Conservation (phyloP, 148 eudicot genomes). For the Nepenthes mirabilis region DNA sequence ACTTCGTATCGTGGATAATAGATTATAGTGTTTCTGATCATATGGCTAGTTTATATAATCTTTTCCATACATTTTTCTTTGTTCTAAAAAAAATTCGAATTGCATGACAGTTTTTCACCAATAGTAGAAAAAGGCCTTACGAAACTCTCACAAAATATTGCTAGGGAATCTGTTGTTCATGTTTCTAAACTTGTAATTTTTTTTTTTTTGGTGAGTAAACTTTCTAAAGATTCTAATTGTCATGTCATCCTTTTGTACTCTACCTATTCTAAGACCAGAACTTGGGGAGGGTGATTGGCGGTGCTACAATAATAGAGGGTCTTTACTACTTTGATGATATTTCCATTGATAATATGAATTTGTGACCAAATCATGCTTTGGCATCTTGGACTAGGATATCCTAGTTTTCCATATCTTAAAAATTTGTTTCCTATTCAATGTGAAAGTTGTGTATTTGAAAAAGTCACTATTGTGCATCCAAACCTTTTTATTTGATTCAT, state of each 20-base stretch:
- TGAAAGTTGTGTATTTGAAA: neutral
- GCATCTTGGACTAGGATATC: neutral
- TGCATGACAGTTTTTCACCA: neutral
- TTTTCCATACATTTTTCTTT: neutral
- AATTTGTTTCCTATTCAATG: neutral
- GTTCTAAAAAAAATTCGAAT: neutral
- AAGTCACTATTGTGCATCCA: neutral
- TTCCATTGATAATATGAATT: neutral
- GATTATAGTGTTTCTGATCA: neutral
- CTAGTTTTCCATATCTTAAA: neutral
- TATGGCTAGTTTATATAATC: neutral
- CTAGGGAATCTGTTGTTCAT: neutral
- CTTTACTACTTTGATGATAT: slow-evolving; percentile 1
- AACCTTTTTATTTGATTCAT: slow-evolving; percentile 1
- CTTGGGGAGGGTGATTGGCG: slow-evolving; percentile 6
- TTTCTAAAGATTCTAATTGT: slow-evolving; percentile 3
- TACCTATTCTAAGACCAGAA: slow-evolving; percentile 4
- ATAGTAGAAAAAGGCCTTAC: neutral
- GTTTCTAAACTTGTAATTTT: neutral
- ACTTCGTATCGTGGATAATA: neutral
- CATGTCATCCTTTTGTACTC: neutral
- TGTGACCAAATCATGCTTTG: neutral
- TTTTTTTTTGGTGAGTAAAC: slow-evolving; percentile 1
- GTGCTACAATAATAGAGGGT: slow-evolving; percentile 5
- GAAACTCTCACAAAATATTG: neutral